A percentile compares a stretch with the other conserved stretches of the same genome.
Evolutionary conservation across 106 monocot species (phyloP).

Genomic region (Triglochin maritima): DNA sequence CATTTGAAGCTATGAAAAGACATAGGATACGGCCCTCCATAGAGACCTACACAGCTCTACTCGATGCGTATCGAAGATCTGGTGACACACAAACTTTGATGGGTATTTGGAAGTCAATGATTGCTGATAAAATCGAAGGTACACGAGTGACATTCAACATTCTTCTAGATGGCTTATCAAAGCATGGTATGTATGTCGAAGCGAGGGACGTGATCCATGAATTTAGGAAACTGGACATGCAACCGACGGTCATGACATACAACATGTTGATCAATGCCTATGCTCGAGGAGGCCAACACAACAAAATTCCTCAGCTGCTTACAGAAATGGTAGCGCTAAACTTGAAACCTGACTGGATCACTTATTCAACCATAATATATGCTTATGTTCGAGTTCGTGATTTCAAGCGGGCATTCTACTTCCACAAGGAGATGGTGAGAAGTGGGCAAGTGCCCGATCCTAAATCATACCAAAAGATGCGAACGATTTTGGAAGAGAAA

Average conservation of each 20-base stretch:
- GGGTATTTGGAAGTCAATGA: constrained; percentile 87
- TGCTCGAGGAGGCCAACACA: constrained; percentile 86
- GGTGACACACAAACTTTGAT: constrained; percentile 52
- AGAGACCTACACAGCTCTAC: constrained; percentile 78
- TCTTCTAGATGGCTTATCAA: constrained; percentile 81
- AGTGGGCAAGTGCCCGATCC: constrained; percentile 72
- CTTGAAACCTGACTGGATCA: constrained; percentile 78
- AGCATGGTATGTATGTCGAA: constrained; percentile 82
- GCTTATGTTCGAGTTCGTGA: constrained; percentile 87
- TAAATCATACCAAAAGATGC: constrained; percentile 59
- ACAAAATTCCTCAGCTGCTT: constrained; percentile 67
- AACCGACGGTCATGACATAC: constrained; percentile 81
- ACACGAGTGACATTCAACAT: constrained; percentile 78
- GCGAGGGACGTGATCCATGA: constrained; percentile 83
- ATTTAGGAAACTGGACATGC: constrained; percentile 51
- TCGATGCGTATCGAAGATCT: constrained; percentile 66
- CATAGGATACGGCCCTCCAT: constrained; percentile 60
- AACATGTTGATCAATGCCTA: constrained; percentile 99
- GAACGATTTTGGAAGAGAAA: constrained; percentile 55
- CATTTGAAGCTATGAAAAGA: constrained; percentile 67
- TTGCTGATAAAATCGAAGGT: constrained; percentile 60
- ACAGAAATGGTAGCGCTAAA: constrained; percentile 68
- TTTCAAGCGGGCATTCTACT: constrained; percentile 73
- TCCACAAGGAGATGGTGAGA: constrained; percentile 84
- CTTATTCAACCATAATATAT: constrained; percentile 88